Base-by-base conservation (phyloP, 1,284 basidiomycete genomes). In the Cutaneotrichosporon daszewskae region DNA sequence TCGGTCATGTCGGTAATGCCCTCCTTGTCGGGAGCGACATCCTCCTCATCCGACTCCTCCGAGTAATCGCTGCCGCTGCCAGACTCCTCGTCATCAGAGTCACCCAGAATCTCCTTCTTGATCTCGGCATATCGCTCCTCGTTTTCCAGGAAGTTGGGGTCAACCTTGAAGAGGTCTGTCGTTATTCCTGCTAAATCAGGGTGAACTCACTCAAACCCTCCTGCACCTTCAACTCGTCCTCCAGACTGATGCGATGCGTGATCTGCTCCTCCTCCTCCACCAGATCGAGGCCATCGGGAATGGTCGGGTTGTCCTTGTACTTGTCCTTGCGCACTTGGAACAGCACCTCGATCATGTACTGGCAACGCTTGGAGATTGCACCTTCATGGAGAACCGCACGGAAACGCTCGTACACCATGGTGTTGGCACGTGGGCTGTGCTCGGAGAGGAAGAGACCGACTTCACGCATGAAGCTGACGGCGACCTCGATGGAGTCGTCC, bases 261-360 rank as follows among this genome's bases (percentile, higher is more conserved):
- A 98, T 94, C 63, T 87, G 91, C 59, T 95, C 91, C 22, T 97
- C 94, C 63, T 98, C 94, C 60, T 97, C 90, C 0, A 99, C 95
- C 24, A 99, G 72, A 65, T 99, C 95, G 60, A 99, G 70, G 0
- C 90, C 90, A 62, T 97, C 91, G 1, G 88, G 84, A 34, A 98
- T 73, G 52, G 87, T 81, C 17, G 91, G 92, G 67, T 99, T 96
- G 68, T 98, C 94, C 76, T 96, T 96, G 78, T 89, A 98, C 70
- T 87, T 90, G 76, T 99, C 95, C 74, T 95, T 94, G 54, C 94
- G 79, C 10, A 96, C 88, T 70, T 95, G 91, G 85, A 96, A 95
- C 40, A 95, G 76, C 5, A 98, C 94, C 72, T 98, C 95, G 61
- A 99, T 91, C 95, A 97, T 97, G 74, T 96, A 99, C 66, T 98